Percentiles rank a stretch among this genome's conserved stretches.
These are phyloP conservation scores for Sporothrix euskadiensis DNA, from an alignment of 2,329 filamentous ascomycete genomes.

Conservation along the genomic window DNA sequence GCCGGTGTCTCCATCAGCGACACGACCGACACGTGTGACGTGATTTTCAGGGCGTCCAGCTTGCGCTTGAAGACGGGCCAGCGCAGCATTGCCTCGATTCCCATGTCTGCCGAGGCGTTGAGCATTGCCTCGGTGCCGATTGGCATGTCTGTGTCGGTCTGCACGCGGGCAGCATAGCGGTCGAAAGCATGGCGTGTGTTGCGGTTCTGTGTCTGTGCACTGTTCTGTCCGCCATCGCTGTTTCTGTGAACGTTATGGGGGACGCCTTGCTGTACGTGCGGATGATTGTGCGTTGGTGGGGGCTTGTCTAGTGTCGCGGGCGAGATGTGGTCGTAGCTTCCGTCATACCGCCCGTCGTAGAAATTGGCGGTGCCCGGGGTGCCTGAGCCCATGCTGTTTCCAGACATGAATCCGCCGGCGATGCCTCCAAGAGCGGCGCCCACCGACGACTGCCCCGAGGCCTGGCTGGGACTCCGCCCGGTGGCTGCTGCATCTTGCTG, in stretches of 20 bases:
- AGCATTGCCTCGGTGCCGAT: constrained; percentile 21
- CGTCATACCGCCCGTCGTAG: not conserved
- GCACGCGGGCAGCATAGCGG: constrained; percentile 11
- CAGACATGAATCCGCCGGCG: not conserved
- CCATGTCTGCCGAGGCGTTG: constrained; percentile 23
- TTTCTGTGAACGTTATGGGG: not conserved
- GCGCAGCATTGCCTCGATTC: constrained; percentile 27
- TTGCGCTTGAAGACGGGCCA: constrained; percentile 26
- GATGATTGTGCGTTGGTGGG: not conserved
- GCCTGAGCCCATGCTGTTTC: not conserved
- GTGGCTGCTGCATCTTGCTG: not conserved
- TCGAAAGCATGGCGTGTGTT: constrained; percentile 9
- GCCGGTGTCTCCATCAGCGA: constrained; percentile 11
- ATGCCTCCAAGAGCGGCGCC: not conserved
- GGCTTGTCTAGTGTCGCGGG: not conserved
- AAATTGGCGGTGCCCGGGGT: not conserved
- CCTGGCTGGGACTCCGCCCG: not conserved
- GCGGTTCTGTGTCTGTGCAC: not conserved
- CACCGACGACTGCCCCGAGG: not conserved
- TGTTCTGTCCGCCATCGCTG: constrained; percentile 19
- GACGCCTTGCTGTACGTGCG: not conserved
- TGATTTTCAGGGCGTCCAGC: constrained; percentile 6
- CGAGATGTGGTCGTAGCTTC: not conserved
- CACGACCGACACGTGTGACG: not conserved
- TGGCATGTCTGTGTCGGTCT: constrained; percentile 22